Conservation (phyloP, 1,284 basidiomycete species). For the Melampsora americana region DNA sequence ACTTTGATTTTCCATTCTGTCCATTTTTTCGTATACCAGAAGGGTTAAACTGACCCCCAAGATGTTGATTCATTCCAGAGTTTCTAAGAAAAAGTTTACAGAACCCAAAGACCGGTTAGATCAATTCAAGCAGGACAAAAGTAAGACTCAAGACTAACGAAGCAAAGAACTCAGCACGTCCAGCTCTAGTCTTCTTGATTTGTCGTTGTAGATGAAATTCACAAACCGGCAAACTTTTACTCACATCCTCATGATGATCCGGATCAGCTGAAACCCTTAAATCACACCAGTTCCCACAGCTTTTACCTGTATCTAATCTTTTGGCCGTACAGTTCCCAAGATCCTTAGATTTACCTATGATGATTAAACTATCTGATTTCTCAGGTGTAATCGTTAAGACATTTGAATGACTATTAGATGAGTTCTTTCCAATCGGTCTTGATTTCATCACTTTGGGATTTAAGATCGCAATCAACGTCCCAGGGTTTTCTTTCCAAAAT, state of each 20-base stretch:
- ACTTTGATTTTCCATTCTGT: conserved; percentile 3
- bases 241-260: not conserved
- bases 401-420: conserved; percentile 72
- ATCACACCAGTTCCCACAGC: conserved; percentile 83
- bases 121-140: not conserved
- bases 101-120: not conserved
- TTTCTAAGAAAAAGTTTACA: conserved; percentile 11
- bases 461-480: conserved; percentile 81
- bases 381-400: conserved; percentile 83
- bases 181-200: conserved; percentile 27
- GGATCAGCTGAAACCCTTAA: conserved; percentile 57
- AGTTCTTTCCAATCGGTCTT: conserved; percentile 55
- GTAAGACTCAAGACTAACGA: conserved; percentile 11
- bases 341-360: conserved; percentile 80
- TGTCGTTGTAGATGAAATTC: conserved; percentile 42
- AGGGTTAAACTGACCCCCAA: conserved; percentile 22
- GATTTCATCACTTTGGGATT: conserved; percentile 84
- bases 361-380: conserved; percentile 70
- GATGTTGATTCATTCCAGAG: conserved; percentile 37
- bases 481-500: conserved; percentile 76
- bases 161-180: conserved; percentile 41
- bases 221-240: conserved; percentile 17
- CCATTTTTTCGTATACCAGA: conserved; percentile 12
- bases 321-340: conserved; percentile 75
- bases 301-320: conserved; percentile 69